Evolutionary conservation across 2,329 filamentous ascomycete genomes (phyloP).

Genomic region (Phyllosticta capitalensis): DNA sequence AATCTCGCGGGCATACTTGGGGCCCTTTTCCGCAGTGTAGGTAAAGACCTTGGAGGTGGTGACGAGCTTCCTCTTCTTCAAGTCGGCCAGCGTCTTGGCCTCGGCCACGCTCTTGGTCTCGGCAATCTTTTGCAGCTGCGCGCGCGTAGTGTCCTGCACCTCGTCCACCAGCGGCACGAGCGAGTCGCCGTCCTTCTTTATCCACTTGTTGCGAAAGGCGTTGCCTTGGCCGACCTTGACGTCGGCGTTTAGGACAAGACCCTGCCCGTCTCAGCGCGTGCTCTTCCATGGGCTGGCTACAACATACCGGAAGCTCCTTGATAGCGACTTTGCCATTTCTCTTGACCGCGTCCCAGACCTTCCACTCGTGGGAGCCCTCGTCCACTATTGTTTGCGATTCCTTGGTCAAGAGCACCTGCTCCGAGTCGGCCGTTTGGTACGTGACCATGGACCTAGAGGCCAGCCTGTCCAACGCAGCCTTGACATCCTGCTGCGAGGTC

Average conservation of each 20-base stretch:
- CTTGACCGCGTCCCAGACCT: constrained; percentile 41
- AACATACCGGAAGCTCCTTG: constrained; percentile 37
- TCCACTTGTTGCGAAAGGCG: constrained; percentile 71
- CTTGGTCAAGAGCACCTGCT: constrained; percentile 65
- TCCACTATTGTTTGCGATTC: constrained; percentile 67
- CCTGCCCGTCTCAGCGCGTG: constrained; percentile 41
- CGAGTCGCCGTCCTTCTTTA: constrained; percentile 51
- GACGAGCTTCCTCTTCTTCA: constrained; percentile 88
- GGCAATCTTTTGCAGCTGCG: constrained; percentile 65
- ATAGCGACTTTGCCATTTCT: constrained; percentile 35
- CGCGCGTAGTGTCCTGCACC: constrained; percentile 69
- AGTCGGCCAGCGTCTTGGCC: constrained; percentile 64
- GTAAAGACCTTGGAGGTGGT: constrained; percentile 72
- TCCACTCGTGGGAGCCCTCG: constrained; percentile 42
- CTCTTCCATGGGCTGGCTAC: not conserved
- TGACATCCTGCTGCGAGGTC: constrained; percentile 47
- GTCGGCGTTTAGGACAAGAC: constrained; percentile 41
- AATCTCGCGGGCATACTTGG: constrained; percentile 82
- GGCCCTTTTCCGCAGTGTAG: constrained; percentile 76
- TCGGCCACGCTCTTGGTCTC: constrained; percentile 60
- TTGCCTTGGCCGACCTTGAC: constrained; percentile 87
- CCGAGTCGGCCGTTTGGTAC: constrained; percentile 73
- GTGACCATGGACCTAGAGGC: constrained; percentile 75
- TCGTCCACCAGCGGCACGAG: constrained; percentile 53
- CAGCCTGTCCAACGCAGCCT: constrained; percentile 80